A percentile compares a stretch with the other conserved stretches of the same genome.
Evolutionary conservation across 2,329 filamentous ascomycete species (phyloP).

Genomic region (Cytospora piceicola): DNA sequence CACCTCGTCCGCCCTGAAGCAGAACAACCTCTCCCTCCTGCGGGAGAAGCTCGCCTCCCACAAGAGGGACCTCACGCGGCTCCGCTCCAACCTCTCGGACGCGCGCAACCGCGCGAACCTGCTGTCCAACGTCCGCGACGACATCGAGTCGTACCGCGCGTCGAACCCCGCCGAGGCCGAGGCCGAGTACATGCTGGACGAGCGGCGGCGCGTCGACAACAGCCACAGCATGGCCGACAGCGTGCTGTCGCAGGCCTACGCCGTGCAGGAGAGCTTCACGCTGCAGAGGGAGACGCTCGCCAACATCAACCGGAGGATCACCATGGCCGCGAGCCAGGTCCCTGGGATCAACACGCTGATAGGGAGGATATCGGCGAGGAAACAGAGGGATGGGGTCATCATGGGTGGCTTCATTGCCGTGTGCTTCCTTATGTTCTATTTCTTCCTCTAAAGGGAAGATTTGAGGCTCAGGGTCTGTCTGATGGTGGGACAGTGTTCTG

Average conservation of each 20-base stretch:
- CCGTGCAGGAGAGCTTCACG: slow-evolving; percentile 89
- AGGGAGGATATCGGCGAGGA: slow-evolving; percentile 89
- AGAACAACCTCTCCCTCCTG: slow-evolving; percentile 91
- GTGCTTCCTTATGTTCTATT: slow-evolving; percentile 86
- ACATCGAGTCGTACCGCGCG: slow-evolving; percentile 87
- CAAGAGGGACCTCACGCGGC: slow-evolving; percentile 76
- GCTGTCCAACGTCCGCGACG: slow-evolving; percentile 84
- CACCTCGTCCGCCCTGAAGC: slow-evolving; percentile 90
- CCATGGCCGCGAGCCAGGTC: slow-evolving; percentile 84
- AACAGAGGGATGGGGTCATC: slow-evolving; percentile 92
- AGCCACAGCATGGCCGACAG: slow-evolving; percentile 88
- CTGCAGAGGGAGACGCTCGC: slow-evolving; percentile 85
- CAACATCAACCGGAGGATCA: slow-evolving; percentile 89
- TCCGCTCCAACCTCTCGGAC: slow-evolving; percentile 74
- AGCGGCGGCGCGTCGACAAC: slow-evolving; percentile 82
- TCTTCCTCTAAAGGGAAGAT: slow-evolving; percentile 59
- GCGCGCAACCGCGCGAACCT: slow-evolving; percentile 88
- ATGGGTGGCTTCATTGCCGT: slow-evolving; percentile 89
- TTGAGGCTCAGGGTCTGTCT: neutral
- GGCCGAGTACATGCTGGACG: slow-evolving; percentile 96
- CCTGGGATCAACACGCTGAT: slow-evolving; percentile 94
- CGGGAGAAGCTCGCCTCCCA: slow-evolving; percentile 89
- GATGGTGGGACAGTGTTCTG: neutral
- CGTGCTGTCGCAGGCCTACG: slow-evolving; percentile 93
- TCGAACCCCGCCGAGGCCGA: slow-evolving; percentile 82